phyloP scores from a whole-genome alignment of 805 yeast species.

The Candida golubevii region DNA sequence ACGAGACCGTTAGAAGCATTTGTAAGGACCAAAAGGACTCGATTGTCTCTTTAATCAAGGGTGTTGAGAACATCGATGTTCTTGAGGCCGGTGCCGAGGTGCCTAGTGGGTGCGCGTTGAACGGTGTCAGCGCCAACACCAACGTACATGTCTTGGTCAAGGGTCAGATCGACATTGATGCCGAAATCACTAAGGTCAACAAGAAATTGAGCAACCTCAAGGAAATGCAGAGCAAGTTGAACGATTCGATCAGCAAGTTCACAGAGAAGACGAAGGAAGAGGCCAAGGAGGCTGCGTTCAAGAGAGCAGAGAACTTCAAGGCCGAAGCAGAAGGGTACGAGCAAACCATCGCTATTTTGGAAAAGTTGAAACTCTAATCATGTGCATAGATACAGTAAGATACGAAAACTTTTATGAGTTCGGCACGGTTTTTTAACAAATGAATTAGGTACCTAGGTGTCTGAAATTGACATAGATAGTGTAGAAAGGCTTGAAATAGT shows the following conservation, averaged over 20 bases:
- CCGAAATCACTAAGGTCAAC: slow-evolving; percentile 78
- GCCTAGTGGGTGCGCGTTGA: slow-evolving; percentile 89
- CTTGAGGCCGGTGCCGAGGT: slow-evolving; percentile 51
- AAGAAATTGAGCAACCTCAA: slow-evolving; percentile 68
- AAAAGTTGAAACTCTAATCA: slow-evolving; percentile 57
- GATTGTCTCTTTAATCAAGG: slow-evolving; percentile 89
- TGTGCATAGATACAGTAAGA: too few species aligned
- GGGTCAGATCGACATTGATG: slow-evolving; percentile 91
- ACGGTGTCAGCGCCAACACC: slow-evolving; percentile 73
- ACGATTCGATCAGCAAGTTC: slow-evolving; percentile 77
- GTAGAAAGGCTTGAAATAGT: too few species aligned
- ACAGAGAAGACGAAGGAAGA: slow-evolving; percentile 78
- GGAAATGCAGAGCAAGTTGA: slow-evolving; percentile 56
- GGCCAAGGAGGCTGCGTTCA: slow-evolving; percentile 72
- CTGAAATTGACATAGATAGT: too few species aligned
- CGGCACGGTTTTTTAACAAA: too few species aligned
- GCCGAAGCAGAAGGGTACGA: slow-evolving; percentile 92
- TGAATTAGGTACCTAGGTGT: too few species aligned
- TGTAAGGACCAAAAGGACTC: slow-evolving; percentile 73
- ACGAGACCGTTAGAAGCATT: slow-evolving; percentile 44
- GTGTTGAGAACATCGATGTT: slow-evolving; percentile 71
- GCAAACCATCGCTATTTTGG: slow-evolving; percentile 79
- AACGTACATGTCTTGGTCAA: slow-evolving; percentile 88
- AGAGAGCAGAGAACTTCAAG: slow-evolving; percentile 60
- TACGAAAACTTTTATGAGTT: too few species aligned